These are phyloP conservation scores for Geosiphon pyriformis DNA, from an alignment of 192 early-diverging fungal species.

Conservation along the genomic window DNA sequence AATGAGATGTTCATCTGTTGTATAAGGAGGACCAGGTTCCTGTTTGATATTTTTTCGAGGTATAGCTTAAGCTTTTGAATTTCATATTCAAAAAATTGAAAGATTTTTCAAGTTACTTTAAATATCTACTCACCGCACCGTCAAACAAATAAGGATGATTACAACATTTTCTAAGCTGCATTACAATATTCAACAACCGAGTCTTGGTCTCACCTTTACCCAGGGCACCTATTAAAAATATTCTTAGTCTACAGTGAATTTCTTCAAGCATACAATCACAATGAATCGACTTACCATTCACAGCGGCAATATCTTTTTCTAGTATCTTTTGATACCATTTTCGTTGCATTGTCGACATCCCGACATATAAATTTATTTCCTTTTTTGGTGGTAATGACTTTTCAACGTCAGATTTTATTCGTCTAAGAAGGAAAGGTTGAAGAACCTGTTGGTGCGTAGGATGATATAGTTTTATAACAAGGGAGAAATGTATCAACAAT, in stretches of 20 bases:
- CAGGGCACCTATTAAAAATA: slow-evolving; percentile 38
- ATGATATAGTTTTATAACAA: slow-evolving; percentile 12
- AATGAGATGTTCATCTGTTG: slow-evolving; percentile 93
- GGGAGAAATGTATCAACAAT: slow-evolving; percentile 26
- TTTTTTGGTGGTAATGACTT: slow-evolving; percentile 94
- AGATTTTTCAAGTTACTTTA: neutral
- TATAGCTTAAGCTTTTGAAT: too few species aligned
- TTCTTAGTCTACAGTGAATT: neutral
- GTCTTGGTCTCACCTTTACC: slow-evolving; percentile 82
- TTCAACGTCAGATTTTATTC: slow-evolving; percentile 95
- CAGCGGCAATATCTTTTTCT: slow-evolving; percentile 94
- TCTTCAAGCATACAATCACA: neutral
- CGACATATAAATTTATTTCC: slow-evolving; percentile 86
- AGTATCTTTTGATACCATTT: slow-evolving; percentile 94
- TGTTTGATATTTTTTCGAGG: too few species aligned
- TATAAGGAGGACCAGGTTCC: slow-evolving; percentile 94
- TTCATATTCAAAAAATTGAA: too few species aligned
- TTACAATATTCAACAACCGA: slow-evolving; percentile 87
- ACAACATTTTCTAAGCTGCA: slow-evolving; percentile 95
- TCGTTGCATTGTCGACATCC: slow-evolving; percentile 90
- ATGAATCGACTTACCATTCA: slow-evolving; percentile 62
- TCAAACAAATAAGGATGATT: slow-evolving; percentile 96
- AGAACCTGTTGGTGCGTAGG: slow-evolving; percentile 43
- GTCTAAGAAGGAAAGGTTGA: slow-evolving; percentile 77
- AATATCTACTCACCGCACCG: slow-evolving; percentile 43